Conservation (phyloP, 1,284 basidiomycete species). For the Tylopilus sp. region DNA sequence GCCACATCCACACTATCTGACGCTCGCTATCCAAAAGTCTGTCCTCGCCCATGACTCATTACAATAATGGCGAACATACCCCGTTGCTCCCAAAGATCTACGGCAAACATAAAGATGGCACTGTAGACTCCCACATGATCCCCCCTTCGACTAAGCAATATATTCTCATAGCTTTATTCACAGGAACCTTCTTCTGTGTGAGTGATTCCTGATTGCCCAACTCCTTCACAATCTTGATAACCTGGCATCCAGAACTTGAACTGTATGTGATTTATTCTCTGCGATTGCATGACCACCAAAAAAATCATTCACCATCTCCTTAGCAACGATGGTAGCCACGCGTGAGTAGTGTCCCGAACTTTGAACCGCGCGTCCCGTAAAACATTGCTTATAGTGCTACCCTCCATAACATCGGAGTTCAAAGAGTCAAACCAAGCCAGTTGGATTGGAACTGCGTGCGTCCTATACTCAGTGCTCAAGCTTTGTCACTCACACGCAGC, state of each 20-base stretch:
- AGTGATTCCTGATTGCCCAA: background rate
- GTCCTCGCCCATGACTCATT: background rate
- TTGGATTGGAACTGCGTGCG: slow-evolving; percentile 29
- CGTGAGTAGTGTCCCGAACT: slow-evolving; percentile 7
- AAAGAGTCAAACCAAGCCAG: slow-evolving; percentile 32
- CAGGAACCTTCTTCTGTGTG: slow-evolving; percentile 34
- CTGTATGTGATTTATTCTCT: slow-evolving; percentile 18
- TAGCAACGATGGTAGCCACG: slow-evolving; percentile 39
- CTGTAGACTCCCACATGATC: slow-evolving; percentile 16
- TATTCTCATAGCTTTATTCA: slow-evolving; percentile 27
- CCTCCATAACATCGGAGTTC: slow-evolving; percentile 32
- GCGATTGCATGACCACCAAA: background rate
- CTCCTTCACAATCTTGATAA: background rate
- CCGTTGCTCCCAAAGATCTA: slow-evolving; percentile 20
- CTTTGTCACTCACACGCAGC: background rate
- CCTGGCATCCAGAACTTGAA: slow-evolving; percentile 24
- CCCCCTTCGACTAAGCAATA: slow-evolving; percentile 10
- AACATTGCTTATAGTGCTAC: slow-evolving; percentile 17
- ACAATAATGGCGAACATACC: slow-evolving; percentile 7
- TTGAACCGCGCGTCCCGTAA: background rate
- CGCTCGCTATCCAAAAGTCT: background rate
- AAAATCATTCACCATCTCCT: background rate
- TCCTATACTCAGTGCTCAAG: background rate
- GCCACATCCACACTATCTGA: background rate
- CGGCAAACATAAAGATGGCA: background rate